phyloP scores from a whole-genome alignment of 2,329 filamentous ascomycete species.

The Beauveria australis region DNA sequence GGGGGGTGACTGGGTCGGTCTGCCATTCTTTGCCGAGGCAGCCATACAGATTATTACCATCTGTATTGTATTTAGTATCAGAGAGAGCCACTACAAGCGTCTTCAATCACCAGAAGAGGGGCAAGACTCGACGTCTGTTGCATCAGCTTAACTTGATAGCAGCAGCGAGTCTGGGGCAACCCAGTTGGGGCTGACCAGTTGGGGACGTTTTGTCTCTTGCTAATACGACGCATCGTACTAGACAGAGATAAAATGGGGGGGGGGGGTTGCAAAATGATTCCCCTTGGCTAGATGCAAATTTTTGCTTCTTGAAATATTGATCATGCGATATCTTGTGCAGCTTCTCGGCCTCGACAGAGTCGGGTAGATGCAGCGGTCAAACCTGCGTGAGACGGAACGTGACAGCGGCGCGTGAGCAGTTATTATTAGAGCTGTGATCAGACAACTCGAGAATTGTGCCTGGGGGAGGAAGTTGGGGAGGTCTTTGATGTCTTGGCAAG shows the following conservation, averaged over 20 bases:
- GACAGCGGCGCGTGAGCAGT: slow-evolving; percentile 1
- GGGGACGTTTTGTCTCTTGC: not conserved
- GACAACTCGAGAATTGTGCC: not conserved
- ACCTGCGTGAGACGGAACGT: not conserved
- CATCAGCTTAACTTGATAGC: not conserved
- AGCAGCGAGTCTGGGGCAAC: not conserved
- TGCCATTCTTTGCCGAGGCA: slow-evolving; percentile 6
- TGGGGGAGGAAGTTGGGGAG: not conserved
- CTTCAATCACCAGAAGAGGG: not conserved
- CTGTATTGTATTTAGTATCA: slow-evolving; percentile 7
- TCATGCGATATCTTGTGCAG: not conserved
- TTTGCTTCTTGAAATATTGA: not conserved
- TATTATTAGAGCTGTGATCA: not conserved
- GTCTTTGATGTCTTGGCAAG: not conserved
- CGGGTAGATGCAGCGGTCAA: not conserved
- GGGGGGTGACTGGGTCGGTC: slow-evolving; percentile 3
- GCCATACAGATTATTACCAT: slow-evolving; percentile 1
- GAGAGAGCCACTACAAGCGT: not conserved
- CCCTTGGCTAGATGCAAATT: not conserved
- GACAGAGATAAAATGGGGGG: too few species aligned
- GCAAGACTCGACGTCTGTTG: not conserved
- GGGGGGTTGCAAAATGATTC: not conserved
- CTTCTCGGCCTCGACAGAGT: not conserved
- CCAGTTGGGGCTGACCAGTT: not conserved
- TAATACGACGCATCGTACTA: not conserved